phyloP scores from a whole-genome alignment of 768 basidiomycete genomes.

The Gymnopilus junonius region DNA sequence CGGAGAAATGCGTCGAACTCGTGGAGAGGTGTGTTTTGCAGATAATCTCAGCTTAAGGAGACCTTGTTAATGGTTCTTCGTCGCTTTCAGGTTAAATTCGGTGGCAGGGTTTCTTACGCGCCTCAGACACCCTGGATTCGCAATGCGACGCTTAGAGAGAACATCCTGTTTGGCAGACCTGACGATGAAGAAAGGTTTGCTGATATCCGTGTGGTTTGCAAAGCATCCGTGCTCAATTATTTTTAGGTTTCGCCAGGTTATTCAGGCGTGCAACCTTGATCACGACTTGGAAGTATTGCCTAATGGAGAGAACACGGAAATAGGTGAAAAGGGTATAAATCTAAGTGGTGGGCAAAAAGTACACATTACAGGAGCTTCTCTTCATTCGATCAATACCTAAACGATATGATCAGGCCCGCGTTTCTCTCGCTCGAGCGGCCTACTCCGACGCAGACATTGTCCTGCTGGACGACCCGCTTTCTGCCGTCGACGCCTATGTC shows the following conservation, averaged over 20 bases:
- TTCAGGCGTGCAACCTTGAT: slow-evolving; percentile 68
- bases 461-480: slow-evolving; percentile 84
- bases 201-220: no score
- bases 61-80: neutral
- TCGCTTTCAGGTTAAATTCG: slow-evolving; percentile 44
- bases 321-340: slow-evolving; percentile 81
- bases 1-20: slow-evolving; percentile 68
- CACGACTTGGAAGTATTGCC: slow-evolving; percentile 77
- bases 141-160: slow-evolving; percentile 72
- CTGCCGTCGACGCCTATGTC: slow-evolving; percentile 81
- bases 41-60: neutral
- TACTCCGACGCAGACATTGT: slow-evolving; percentile 80
- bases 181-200: slow-evolving; percentile 60
- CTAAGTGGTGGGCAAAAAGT: slow-evolving; percentile 60
- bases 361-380: no score
- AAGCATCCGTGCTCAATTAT: no score
- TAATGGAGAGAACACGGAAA: slow-evolving; percentile 70
- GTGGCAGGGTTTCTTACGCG: slow-evolving; percentile 60
- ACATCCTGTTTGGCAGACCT: slow-evolving; percentile 73
- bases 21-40: slow-evolving; percentile 38
- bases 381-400: no score
- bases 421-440: slow-evolving; percentile 78
- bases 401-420: slow-evolving; percentile 62
- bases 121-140: slow-evolving; percentile 69
- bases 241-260: slow-evolving; percentile 56